These are phyloP conservation scores for Lenwebbia sp. DNA, from an alignment of 345 rosid genomes.

Conservation along the genomic window DNA sequence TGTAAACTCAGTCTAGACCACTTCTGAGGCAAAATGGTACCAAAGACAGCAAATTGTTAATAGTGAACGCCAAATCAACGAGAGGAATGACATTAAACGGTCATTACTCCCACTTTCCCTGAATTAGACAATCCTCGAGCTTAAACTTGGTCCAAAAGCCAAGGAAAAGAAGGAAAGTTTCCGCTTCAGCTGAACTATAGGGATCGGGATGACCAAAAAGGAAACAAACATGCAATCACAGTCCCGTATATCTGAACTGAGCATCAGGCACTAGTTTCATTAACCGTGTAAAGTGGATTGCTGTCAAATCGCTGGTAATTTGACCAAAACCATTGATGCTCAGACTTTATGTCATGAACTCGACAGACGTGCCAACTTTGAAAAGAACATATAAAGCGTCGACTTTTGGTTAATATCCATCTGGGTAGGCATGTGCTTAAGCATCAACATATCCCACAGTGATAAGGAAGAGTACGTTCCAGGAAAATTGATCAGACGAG, in stretches of 20 bases:
- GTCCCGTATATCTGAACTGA: background rate
- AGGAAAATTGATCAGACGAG: background rate
- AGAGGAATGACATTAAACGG: background rate
- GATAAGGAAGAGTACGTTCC: background rate
- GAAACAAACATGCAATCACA: background rate
- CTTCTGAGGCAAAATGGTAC: background rate
- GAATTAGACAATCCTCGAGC: background rate
- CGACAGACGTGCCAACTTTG: background rate
- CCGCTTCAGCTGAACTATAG: background rate
- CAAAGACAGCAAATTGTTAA: background rate
- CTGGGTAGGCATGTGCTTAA: background rate
- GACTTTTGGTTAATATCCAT: background rate
- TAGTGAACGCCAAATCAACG: background rate
- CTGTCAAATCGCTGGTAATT: background rate
- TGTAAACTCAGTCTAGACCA: background rate
- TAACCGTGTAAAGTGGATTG: background rate
- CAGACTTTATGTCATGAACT: background rate
- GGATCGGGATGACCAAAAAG: background rate
- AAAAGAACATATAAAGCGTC: background rate
- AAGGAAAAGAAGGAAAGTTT: background rate
- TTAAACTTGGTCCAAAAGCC: background rate
- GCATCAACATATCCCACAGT: background rate
- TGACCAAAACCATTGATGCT: background rate
- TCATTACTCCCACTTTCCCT: background rate
- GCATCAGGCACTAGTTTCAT: background rate